These are phyloP conservation scores for Diaporthe vaccinii DNA, from an alignment of 2,329 filamentous ascomycete species.

Conservation along the genomic window DNA sequence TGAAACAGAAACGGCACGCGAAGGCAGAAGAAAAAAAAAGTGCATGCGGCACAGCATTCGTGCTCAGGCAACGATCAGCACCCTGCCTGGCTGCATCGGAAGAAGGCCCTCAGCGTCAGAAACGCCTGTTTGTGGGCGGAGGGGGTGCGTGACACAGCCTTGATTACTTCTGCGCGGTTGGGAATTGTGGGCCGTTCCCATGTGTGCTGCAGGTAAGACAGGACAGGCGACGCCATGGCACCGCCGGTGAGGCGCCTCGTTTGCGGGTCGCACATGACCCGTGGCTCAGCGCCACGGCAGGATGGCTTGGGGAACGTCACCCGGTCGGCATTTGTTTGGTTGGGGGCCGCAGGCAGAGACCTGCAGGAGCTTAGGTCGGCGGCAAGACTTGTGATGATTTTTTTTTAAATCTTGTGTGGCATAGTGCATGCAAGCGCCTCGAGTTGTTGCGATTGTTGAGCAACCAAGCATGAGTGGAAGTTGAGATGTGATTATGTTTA, in stretches of 20 bases:
- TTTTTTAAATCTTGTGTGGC: background rate
- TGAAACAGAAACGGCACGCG: conserved; percentile 15
- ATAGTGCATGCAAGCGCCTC: background rate
- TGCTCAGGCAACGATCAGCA: conserved; percentile 5
- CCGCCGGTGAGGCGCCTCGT: background rate
- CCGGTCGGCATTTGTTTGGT: conserved; percentile 16
- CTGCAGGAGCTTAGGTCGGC: conserved; percentile 8
- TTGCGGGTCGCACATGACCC: conserved; percentile 13
- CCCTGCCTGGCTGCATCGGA: background rate
- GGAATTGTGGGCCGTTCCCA: background rate
- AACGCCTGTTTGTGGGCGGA: background rate
- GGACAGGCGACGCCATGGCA: conserved; percentile 18
- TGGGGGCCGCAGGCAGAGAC: conserved; percentile 23
- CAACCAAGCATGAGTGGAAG: background rate
- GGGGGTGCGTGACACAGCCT: background rate
- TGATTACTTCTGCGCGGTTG: background rate
- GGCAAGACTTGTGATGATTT: background rate
- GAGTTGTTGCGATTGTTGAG: background rate
- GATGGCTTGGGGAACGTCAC: conserved; percentile 7
- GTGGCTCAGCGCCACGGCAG: conserved; percentile 21
- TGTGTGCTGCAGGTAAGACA: conserved; percentile 10
- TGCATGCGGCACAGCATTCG: conserved; percentile 5
- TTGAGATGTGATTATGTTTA: conserved; percentile 17
- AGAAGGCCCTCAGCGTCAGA: background rate
- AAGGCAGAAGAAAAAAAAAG: background rate